A percentile compares a stretch with the other conserved stretches of the same genome.
phyloP scores from a whole-genome alignment of 2,329 filamentous ascomycete species.

The Colletotrichum sojae region DNA sequence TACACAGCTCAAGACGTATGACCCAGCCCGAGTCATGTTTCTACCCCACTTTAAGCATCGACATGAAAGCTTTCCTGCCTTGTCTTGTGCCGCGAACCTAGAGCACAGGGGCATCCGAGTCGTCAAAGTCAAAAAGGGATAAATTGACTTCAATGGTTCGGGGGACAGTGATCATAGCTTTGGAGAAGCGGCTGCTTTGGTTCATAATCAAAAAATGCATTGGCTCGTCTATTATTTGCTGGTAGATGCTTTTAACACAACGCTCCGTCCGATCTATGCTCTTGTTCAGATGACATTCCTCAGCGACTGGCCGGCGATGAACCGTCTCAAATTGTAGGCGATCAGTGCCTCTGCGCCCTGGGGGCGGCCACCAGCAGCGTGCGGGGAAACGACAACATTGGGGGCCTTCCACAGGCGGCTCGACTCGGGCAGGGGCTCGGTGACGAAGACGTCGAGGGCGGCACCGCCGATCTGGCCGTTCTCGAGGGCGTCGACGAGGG shows the following conservation, averaged over 20 bases:
- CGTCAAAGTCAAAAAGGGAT: too few relatives aligned
- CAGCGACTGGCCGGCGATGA: constrained; percentile 70
- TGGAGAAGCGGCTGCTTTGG: too few relatives aligned
- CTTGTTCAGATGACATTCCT: constrained; percentile 63
- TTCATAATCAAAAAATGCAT: too few relatives aligned
- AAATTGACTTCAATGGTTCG: too few relatives aligned
- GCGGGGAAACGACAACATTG: constrained; percentile 68
- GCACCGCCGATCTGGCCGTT: constrained; percentile 61
- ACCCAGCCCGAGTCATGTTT: too few relatives aligned
- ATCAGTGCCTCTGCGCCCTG: constrained; percentile 73
- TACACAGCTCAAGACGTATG: too few relatives aligned
- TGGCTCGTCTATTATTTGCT: background rate
- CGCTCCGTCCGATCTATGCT: background rate
- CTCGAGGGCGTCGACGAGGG: constrained; percentile 61
- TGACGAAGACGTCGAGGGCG: constrained; percentile 64
- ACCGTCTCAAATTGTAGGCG: constrained; percentile 71
- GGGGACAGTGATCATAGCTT: too few relatives aligned
- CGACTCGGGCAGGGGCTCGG: constrained; percentile 59
- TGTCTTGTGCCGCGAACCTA: too few relatives aligned
- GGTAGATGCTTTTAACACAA: constrained; percentile 1
- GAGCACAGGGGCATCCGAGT: too few relatives aligned
- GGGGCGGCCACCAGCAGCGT: constrained; percentile 72
- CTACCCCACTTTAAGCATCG: too few relatives aligned
- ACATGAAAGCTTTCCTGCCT: too few relatives aligned
- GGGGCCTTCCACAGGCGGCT: constrained; percentile 65